phyloP scores from a whole-genome alignment of 2,329 filamentous ascomycete genomes.

The Xylariomycetidae sp. region DNA sequence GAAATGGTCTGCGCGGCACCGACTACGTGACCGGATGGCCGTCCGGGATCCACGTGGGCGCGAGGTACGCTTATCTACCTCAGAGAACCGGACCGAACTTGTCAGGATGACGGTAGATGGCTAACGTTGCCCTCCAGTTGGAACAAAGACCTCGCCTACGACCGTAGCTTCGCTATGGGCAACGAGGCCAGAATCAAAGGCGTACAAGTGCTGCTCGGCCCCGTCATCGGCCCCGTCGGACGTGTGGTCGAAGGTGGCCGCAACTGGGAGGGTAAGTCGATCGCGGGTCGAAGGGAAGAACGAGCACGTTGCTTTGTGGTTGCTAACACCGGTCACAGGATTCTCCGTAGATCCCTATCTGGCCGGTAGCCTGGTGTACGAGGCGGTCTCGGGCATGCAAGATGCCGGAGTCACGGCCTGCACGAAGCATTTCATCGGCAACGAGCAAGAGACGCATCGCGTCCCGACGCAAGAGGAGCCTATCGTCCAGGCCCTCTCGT shows the following conservation, averaged over 20 bases:
- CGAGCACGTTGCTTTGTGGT: background rate
- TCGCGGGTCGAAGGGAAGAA: no score
- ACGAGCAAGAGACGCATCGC: constrained; percentile 62
- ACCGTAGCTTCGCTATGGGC: constrained; percentile 59
- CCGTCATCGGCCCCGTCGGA: constrained; percentile 52
- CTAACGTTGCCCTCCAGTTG: constrained; percentile 50
- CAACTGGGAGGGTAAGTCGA: constrained; percentile 38
- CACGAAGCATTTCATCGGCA: constrained; percentile 54
- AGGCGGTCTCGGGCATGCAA: constrained; percentile 39
- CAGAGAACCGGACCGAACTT: no score
- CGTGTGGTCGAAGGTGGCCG: constrained; percentile 45
- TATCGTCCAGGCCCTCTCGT: constrained; percentile 43
- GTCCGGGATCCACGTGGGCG: constrained; percentile 10
- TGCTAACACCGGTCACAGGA: constrained; percentile 2
- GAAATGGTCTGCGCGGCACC: constrained; percentile 10
- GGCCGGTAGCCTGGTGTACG: constrained; percentile 41
- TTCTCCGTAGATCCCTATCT: constrained; percentile 45
- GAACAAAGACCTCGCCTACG: constrained; percentile 56
- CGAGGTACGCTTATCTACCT: constrained; percentile 7
- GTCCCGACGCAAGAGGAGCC: constrained; percentile 50
- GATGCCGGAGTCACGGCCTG: constrained; percentile 20
- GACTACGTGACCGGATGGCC: constrained; percentile 13
- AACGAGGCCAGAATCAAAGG: constrained; percentile 60
- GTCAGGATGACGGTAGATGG: no score
- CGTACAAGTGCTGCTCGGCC: constrained; percentile 62